These are phyloP conservation scores for Chalaropsis thielavioides DNA, from an alignment of 2,329 filamentous ascomycete species.

Conservation along the genomic window DNA sequence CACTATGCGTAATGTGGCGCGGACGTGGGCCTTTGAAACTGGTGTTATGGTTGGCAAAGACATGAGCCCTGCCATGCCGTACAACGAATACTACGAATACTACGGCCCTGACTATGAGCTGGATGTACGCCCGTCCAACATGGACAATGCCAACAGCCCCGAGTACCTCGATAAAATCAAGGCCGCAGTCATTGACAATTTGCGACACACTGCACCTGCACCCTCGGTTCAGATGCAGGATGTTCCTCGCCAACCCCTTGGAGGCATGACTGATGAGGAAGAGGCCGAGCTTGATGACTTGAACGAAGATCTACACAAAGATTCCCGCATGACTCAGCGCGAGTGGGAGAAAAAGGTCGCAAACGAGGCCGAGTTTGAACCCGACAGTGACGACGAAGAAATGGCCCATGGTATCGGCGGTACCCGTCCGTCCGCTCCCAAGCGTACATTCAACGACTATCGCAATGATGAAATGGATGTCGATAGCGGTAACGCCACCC, in stretches of 20 bases:
- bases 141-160: conserved; percentile 78
- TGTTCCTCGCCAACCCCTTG: conserved; percentile 46
- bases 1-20: conserved; percentile 91
- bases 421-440: conserved; percentile 35
- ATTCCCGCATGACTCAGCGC: conserved; percentile 66
- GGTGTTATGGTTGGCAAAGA: conserved; percentile 73
- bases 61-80: conserved; percentile 72
- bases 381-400: conserved; percentile 78
- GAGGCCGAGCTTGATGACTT: conserved; percentile 51
- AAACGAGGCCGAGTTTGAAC: conserved; percentile 63
- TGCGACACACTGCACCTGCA: conserved; percentile 70
- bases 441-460: conserved; percentile 39
- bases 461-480: conserved; percentile 29
- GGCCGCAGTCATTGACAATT: conserved; percentile 66
- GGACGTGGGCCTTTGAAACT: conserved; percentile 95
- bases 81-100: conserved; percentile 93
- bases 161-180: conserved; percentile 75
- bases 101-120: conserved; percentile 85
- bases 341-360: conserved; percentile 67
- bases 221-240: conserved; percentile 89
- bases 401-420: conserved; percentile 59
- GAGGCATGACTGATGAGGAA: conserved; percentile 50
- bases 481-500: conserved; percentile 28
- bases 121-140: conserved; percentile 75
- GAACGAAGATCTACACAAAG: conserved; percentile 76